These are phyloP conservation scores for Tricholoma terreum DNA, from an alignment of 768 basidiomycete species.

Conservation along the genomic window DNA sequence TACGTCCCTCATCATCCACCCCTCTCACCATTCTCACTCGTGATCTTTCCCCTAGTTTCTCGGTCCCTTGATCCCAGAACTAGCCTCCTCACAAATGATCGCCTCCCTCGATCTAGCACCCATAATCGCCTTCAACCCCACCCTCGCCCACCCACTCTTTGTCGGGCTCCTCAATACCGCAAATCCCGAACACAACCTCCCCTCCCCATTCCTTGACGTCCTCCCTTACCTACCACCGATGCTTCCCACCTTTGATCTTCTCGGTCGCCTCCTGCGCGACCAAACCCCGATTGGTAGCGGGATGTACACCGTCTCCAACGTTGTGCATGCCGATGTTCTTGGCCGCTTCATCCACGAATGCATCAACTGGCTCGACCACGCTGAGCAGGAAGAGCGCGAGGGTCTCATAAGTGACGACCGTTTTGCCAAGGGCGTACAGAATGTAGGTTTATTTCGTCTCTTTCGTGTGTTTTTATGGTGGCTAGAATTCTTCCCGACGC, in stretches of 20 bases:
- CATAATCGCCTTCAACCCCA: conserved; percentile 65
- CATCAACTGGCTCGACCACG: conserved; percentile 66
- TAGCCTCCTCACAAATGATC: conserved; percentile 49
- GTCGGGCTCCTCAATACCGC: conserved; percentile 47
- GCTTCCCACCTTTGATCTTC: conserved; percentile 68
- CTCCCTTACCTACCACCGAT: conserved; percentile 68
- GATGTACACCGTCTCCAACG: conserved; percentile 57
- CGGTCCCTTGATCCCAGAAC: conserved; percentile 45
- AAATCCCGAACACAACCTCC: conserved; percentile 34
- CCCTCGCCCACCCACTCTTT: conserved; percentile 66
- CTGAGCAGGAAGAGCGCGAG: conserved; percentile 66
- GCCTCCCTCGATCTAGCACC: conserved; percentile 66
- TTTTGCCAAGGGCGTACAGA: conserved; percentile 67
- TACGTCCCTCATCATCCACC: conserved; percentile 29
- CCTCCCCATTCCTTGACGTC: conserved; percentile 58
- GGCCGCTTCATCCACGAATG: conserved; percentile 70
- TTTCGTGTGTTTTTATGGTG: conserved; percentile 1
- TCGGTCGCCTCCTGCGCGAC: conserved; percentile 67
- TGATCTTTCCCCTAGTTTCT: conserved; percentile 42
- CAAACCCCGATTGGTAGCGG: conserved; percentile 43
- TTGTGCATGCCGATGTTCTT: conserved; percentile 61
- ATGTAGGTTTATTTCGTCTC: conserved; percentile 42
- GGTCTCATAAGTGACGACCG: conserved; percentile 71
- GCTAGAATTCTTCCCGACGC: conserved; percentile 4
- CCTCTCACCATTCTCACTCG: not conserved